A percentile compares a stretch with the other conserved stretches of the same genome.
Evolutionary conservation across 2,329 filamentous ascomycete species (phyloP).

Genomic region (Exophiala lecanii-corni): DNA sequence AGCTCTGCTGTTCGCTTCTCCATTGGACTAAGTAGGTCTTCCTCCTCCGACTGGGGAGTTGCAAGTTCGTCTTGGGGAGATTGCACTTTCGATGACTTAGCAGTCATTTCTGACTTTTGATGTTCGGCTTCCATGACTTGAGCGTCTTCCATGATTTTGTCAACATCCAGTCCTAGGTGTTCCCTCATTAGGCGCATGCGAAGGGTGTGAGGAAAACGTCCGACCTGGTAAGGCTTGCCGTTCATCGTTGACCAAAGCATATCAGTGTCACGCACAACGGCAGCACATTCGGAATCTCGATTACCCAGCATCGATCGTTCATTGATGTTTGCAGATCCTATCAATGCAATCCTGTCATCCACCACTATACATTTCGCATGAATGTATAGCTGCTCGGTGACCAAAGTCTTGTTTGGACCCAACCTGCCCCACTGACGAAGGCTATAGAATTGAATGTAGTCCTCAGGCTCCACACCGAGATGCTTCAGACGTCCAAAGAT

Average conservation of each 20-base stretch:
- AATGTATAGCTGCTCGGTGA: slow-evolving; percentile 96
- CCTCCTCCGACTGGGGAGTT: slow-evolving; percentile 13
- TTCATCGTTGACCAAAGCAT: slow-evolving; percentile 91
- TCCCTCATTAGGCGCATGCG: slow-evolving; percentile 94
- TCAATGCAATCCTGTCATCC: slow-evolving; percentile 87
- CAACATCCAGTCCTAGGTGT: slow-evolving; percentile 91
- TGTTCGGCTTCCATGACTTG: slow-evolving; percentile 62
- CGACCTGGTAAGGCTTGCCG: slow-evolving; percentile 81
- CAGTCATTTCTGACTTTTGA: slow-evolving; percentile 46
- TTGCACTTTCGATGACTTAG: slow-evolving; percentile 32
- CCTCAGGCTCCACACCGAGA: slow-evolving; percentile 80
- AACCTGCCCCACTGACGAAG: slow-evolving; percentile 90
- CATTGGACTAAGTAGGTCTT: slow-evolving; percentile 11
- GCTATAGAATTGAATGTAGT: slow-evolving; percentile 94
- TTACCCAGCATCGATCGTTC: slow-evolving; percentile 91
- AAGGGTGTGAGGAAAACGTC: slow-evolving; percentile 86
- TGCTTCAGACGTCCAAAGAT: slow-evolving; percentile 83
- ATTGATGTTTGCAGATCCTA: slow-evolving; percentile 98
- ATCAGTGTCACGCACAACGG: slow-evolving; percentile 85
- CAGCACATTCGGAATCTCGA: slow-evolving; percentile 86
- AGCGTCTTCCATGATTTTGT: slow-evolving; percentile 79
- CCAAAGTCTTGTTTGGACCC: slow-evolving; percentile 72
- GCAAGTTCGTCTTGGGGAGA: slow-evolving; percentile 23
- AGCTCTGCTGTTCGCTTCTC: slow-evolving; percentile 29
- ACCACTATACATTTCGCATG: slow-evolving; percentile 97